Conservation (phyloP, 805 yeast species). For the Candida sphagnicola region DNA sequence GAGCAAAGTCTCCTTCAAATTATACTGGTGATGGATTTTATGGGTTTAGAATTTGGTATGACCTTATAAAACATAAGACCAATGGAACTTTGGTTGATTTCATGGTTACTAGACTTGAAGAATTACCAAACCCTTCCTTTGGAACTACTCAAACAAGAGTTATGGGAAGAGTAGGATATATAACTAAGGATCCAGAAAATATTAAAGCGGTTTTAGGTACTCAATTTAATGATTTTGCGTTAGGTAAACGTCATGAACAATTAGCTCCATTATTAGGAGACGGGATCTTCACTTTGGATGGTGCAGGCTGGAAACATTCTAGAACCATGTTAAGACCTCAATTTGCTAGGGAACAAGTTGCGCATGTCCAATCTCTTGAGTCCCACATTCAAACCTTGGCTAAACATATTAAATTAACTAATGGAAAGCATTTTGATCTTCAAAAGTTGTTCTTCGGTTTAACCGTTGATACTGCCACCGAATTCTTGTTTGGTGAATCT, state of each 20-base stretch:
- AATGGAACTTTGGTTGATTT: constrained; percentile 19
- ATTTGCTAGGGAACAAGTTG: constrained; percentile 40
- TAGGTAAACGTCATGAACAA: constrained; percentile 36
- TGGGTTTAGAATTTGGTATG: constrained; percentile 16
- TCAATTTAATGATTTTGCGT: constrained; percentile 37
- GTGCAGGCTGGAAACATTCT: constrained; percentile 41
- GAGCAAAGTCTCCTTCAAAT: constrained; percentile 10
- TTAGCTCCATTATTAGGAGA: constrained; percentile 38
- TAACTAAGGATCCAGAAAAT: constrained; percentile 38
- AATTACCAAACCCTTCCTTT: constrained; percentile 4
- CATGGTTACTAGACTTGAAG: constrained; percentile 11
- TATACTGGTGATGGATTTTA: constrained; percentile 9
- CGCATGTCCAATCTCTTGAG: constrained; percentile 36
- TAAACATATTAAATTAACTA: constrained; percentile 22
- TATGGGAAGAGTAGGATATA: constrained; percentile 16
- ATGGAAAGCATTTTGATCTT: constrained; percentile 29
- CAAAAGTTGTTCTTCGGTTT: constrained; percentile 37
- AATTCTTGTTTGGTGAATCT: constrained; percentile 39
- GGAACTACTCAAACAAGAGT: constrained; percentile 12
- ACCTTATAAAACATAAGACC: constrained; percentile 10
- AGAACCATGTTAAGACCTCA: constrained; percentile 43
- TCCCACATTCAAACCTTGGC: constrained; percentile 36
- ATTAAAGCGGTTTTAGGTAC: constrained; percentile 40
- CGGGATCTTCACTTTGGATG: constrained; percentile 41
- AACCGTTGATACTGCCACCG: constrained; percentile 40